Conservation (phyloP, 2,329 filamentous ascomycete genomes). For the Calonectria pseudoturangicola region DNA sequence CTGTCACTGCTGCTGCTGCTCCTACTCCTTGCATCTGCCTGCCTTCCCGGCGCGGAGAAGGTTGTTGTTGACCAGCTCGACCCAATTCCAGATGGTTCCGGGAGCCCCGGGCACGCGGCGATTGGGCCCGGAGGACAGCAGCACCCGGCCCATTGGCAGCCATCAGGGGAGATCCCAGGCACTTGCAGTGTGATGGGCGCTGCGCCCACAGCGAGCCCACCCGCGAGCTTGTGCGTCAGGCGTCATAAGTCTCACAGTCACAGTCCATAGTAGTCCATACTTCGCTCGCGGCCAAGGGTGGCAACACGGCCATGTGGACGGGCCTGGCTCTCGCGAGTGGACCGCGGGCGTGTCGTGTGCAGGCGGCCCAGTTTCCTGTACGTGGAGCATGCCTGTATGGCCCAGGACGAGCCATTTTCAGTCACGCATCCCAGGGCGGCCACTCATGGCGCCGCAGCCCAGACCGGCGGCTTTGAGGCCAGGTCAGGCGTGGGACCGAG, state of each 20-base stretch:
- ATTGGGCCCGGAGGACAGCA: background rate
- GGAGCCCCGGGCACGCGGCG: conserved; percentile 2
- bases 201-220: background rate
- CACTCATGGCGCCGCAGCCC: conserved; percentile 21
- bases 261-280: too few species aligned
- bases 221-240: conserved; percentile 21
- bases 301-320: conserved; percentile 18
- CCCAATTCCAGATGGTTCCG: conserved; percentile 20
- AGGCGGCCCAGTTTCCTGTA: conserved; percentile 19
- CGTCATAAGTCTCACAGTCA: background rate
- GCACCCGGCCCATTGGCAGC: background rate
- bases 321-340: background rate
- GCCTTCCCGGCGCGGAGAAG: background rate
- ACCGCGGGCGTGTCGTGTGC: conserved; percentile 11
- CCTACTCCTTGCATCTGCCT: conserved; percentile 15
- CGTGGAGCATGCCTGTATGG: conserved; percentile 20
- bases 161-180: conserved; percentile 18
- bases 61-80: background rate
- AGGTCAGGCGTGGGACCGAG: conserved; percentile 28
- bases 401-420: conserved; percentile 36
- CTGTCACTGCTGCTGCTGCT: background rate
- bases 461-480: conserved; percentile 29
- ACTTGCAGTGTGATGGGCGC: conserved; percentile 3
- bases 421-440: conserved; percentile 37
- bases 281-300: background rate